Evolutionary conservation across 768 basidiomycete species (phyloP).

Genomic region (Pholiota conissans): DNA sequence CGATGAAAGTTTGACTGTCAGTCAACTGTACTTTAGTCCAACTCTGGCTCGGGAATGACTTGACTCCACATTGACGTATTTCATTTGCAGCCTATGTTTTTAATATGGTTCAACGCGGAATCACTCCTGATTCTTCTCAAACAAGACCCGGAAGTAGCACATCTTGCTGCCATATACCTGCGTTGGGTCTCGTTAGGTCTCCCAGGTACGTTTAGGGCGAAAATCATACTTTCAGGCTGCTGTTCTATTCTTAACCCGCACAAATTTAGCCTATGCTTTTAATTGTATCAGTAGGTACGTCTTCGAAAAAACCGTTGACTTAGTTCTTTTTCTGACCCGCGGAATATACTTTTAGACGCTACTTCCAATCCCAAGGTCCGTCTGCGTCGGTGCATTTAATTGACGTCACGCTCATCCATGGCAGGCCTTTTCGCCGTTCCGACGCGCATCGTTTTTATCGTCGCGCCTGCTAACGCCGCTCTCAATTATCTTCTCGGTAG

Average conservation of each 20-base stretch:
- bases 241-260: constrained; percentile 2
- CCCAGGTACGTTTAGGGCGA: constrained; percentile 41
- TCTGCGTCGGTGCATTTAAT: not conserved
- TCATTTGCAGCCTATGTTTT: constrained; percentile 51
- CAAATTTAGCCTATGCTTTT: constrained; percentile 44
- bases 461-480: constrained; percentile 83
- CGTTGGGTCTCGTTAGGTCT: constrained; percentile 76
- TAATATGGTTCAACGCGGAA: constrained; percentile 86
- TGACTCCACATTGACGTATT: not conserved
- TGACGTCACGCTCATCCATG: not conserved
- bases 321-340: not conserved
- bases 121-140: constrained; percentile 68
- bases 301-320: not conserved
- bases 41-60: too few species aligned
- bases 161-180: constrained; percentile 74
- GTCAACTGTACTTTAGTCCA: too few species aligned
- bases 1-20: too few species aligned
- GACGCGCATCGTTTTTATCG: constrained; percentile 76
- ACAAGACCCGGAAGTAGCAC: constrained; percentile 85
- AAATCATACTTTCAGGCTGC: not conserved
- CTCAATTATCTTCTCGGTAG: constrained; percentile 85
- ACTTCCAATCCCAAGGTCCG: constrained; percentile 81
- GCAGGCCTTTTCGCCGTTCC: constrained; percentile 81
- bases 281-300: constrained; percentile 45
- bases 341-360: constrained; percentile 43